phyloP scores from a whole-genome alignment of 176 grass and related monocot species.

The Poa annua region DNA sequence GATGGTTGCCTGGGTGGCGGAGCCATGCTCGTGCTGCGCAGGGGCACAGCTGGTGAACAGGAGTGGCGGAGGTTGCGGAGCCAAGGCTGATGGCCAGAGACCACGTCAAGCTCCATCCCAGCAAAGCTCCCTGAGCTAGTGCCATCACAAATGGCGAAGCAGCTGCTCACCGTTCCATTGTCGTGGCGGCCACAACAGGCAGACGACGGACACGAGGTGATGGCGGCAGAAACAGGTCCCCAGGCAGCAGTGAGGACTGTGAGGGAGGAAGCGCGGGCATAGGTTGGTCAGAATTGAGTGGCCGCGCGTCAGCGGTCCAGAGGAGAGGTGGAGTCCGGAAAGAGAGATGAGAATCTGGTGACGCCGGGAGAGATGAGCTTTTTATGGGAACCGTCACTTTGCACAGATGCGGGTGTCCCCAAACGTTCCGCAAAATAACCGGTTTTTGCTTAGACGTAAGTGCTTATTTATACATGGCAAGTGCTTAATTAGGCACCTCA shows the following conservation, averaged over 20 bases:
- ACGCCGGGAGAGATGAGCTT: background rate
- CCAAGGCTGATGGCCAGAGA: background rate
- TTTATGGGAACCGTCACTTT: background rate
- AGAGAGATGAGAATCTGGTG: background rate
- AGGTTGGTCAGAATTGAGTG: background rate
- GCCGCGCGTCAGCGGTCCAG: background rate
- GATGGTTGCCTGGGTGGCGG: background rate
- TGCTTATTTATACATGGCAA: background rate
- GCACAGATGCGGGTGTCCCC: background rate
- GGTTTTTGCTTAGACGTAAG: background rate
- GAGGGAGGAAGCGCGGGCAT: background rate
- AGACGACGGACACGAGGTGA: background rate
- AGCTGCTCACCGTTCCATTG: background rate
- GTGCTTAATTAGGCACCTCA: background rate
- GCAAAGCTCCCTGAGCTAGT: no score
- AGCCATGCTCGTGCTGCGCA: background rate
- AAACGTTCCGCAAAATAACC: background rate
- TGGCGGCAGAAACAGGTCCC: background rate
- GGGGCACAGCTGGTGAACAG: background rate
- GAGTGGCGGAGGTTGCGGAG: background rate
- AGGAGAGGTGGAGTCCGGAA: background rate
- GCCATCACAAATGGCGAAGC: no score
- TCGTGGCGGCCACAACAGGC: background rate
- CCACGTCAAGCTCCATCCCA: no score
- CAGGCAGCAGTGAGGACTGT: background rate